Percentiles rank a stretch among this genome's conserved stretches.
These are phyloP conservation scores for Onygena corvina DNA, from an alignment of 2,329 filamentous ascomycete genomes.

Conservation along the genomic window DNA sequence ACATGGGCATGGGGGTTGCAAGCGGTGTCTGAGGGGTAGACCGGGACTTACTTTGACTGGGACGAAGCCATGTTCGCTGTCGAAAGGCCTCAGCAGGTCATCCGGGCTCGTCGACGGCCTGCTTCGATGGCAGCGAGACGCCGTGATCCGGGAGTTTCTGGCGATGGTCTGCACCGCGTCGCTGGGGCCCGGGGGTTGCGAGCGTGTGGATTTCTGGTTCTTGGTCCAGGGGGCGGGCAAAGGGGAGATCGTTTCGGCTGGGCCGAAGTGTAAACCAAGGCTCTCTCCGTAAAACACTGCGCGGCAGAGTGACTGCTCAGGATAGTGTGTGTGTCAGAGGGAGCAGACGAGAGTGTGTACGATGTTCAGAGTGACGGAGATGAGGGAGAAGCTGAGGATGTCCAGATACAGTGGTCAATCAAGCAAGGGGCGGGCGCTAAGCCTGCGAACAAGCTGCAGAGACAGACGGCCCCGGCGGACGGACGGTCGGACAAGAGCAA, in stretches of 20 bases:
- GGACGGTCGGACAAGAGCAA: no score
- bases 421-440: no score
- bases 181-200: no score
- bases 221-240: neutral
- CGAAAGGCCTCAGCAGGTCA: neutral
- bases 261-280: no score
- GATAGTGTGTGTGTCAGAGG: no score
- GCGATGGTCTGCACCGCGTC: neutral
- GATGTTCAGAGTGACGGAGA: neutral
- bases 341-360: no score
- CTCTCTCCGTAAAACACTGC: no score
- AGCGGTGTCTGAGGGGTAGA: neutral
- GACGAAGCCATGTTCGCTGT: conserved; percentile 2
- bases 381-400: neutral
- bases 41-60: neutral
- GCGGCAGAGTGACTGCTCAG: no score
- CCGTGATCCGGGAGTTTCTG: neutral
- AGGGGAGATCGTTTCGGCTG: conserved; percentile 1
- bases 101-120: neutral
- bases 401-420: no score
- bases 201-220: neutral
- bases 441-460: neutral
- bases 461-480: no score
- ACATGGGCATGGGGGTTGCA: neutral
- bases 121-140: neutral